phyloP scores from a whole-genome alignment of 2,329 filamentous ascomycete species.

The Neonectria punicea region DNA sequence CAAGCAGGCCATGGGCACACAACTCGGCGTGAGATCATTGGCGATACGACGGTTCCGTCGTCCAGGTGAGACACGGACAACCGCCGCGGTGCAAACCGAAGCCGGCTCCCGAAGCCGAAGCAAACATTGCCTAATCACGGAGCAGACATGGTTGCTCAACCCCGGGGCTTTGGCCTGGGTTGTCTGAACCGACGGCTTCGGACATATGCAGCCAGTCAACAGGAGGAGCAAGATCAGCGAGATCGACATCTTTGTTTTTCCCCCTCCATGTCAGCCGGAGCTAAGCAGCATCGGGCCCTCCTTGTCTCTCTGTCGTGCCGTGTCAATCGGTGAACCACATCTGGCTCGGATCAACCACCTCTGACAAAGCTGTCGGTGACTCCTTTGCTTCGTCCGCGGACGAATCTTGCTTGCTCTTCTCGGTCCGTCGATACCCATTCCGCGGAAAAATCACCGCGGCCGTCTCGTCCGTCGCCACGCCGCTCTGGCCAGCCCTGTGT shows the following conservation, averaged over 20 bases:
- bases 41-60: background rate
- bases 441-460: background rate
- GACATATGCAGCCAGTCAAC: background rate
- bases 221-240: background rate
- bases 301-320: slow-evolving; percentile 2
- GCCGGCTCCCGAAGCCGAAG: background rate
- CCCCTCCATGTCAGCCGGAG: slow-evolving; percentile 3
- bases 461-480: background rate
- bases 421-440: background rate
- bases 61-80: background rate
- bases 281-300: background rate
- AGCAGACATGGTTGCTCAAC: background rate
- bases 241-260: background rate
- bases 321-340: slow-evolving; percentile 6
- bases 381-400: background rate
- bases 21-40: background rate
- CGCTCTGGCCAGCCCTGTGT: background rate
- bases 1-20: background rate
- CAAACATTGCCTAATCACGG: background rate
- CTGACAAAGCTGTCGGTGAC: background rate
- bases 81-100: background rate
- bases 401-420: background rate
- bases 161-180: background rate
- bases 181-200: background rate
- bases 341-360: background rate